A percentile compares a stretch with the other conserved stretches of the same genome.
phyloP scores from a whole-genome alignment of 257 asterid species.

The Knoxia roxburghii region DNA sequence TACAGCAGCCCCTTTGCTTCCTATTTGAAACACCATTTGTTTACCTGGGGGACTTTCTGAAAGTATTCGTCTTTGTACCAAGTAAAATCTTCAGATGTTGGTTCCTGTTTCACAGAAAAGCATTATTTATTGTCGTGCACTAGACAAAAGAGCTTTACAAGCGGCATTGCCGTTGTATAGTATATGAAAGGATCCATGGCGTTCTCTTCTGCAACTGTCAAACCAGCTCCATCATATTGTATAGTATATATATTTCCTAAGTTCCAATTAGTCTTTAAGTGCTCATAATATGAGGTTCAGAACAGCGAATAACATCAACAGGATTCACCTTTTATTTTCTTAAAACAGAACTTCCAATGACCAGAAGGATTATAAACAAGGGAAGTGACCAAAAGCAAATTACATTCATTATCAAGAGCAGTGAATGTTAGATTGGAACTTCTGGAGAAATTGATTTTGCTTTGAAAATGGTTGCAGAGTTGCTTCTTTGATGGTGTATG shows the following conservation, averaged over 20 bases:
- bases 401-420: not conserved
- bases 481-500: not conserved
- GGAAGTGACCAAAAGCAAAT: not conserved
- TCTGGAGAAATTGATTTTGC: not conserved
- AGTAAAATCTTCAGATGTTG: slow-evolving; percentile 36
- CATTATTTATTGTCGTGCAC: too few relatives aligned
- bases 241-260: not conserved
- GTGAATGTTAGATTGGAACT: not conserved
- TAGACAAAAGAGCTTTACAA: not conserved
- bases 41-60: slow-evolving; percentile 25
- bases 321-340: too few relatives aligned
- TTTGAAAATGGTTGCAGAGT: not conserved
- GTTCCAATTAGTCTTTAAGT: not conserved
- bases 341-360: not conserved
- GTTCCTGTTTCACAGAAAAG: slow-evolving; percentile 35
- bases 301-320: not conserved
- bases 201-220: not conserved
- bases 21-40: slow-evolving; percentile 27
- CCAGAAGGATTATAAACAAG: not conserved
- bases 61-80: slow-evolving; percentile 26
- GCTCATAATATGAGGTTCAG: not conserved
- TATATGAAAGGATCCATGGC: not conserved
- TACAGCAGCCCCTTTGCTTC: slow-evolving; percentile 25
- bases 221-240: not conserved
- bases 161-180: not conserved